Evolutionary conservation across 164 flowering plant genomes (phyloP).

Genomic region (Chimonanthus salicifolius): DNA sequence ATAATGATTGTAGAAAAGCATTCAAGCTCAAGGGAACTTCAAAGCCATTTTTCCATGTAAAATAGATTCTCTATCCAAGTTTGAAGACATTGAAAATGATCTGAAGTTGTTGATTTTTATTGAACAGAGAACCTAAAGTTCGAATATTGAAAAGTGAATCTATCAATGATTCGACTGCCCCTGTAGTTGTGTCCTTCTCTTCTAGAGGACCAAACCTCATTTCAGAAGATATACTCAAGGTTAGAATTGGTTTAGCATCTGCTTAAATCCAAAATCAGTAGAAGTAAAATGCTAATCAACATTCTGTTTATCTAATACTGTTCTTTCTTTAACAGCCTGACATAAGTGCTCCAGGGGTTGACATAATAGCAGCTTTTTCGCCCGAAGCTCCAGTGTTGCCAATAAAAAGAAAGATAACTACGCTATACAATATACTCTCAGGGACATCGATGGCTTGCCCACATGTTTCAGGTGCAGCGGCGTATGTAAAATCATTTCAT

Average conservation of each 20-base stretch:
- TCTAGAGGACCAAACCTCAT: slow-evolving; percentile 62
- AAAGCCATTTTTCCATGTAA: no score
- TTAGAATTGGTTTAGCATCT: slow-evolving; percentile 4
- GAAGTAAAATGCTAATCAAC: no score
- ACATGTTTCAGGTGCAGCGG: slow-evolving; percentile 6
- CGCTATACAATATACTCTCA: not conserved
- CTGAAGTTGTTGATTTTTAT: no score
- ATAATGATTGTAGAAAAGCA: no score
- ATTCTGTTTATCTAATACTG: not conserved
- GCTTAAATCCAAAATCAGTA: not conserved
- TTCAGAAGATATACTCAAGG: slow-evolving; percentile 58
- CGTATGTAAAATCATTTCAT: slow-evolving; percentile 9
- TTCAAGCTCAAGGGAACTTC: no score
- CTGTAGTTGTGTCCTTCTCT: slow-evolving; percentile 71
- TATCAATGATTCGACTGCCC: slow-evolving; percentile 11
- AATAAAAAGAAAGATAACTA: not conserved
- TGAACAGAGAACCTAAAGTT: slow-evolving; percentile 26
- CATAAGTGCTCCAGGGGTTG: slow-evolving; percentile 8
- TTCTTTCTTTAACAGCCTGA: slow-evolving; percentile 6
- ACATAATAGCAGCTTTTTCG: slow-evolving; percentile 4
- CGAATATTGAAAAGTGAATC: slow-evolving; percentile 33
- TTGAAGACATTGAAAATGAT: no score
- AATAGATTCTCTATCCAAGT: no score
- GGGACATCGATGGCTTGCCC: slow-evolving; percentile 11
- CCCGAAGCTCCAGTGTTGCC: not conserved